phyloP scores from a whole-genome alignment of 2,329 filamentous ascomycete species.

The Fusarium longipes region DNA sequence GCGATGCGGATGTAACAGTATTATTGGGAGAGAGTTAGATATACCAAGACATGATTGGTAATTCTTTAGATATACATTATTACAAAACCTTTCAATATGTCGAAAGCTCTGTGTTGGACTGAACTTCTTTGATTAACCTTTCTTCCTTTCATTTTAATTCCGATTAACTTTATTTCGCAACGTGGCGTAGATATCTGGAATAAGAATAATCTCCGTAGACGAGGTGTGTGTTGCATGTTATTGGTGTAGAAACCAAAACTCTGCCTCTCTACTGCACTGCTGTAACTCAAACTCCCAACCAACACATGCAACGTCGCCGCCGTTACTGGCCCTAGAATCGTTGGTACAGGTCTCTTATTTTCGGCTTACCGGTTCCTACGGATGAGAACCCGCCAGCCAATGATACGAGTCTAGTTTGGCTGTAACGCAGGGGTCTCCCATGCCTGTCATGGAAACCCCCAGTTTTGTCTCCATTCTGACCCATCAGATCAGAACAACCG shows the following conservation, averaged over 20 bases:
- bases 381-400: background rate
- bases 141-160: background rate
- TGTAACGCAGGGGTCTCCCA: background rate
- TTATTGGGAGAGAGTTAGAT: background rate
- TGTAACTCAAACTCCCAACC: background rate
- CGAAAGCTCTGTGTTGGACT: background rate
- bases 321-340: background rate
- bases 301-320: conserved; percentile 18
- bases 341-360: conserved; percentile 17
- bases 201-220: background rate
- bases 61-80: background rate
- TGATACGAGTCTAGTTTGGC: background rate
- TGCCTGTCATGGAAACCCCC: background rate
- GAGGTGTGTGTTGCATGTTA: background rate
- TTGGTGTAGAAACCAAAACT: conserved; percentile 22
- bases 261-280: background rate
- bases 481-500: background rate
- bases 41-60: background rate
- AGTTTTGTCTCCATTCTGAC: background rate
- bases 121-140: fast-evolving
- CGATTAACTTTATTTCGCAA: background rate
- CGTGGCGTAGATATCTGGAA: background rate
- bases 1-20: background rate
- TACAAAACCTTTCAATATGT: background rate
- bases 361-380: background rate